A percentile compares a stretch with the other conserved stretches of the same genome.
Conservation (phyloP, 2,329 filamentous ascomycete genomes). For the Pseudogymnoascus sp. region DNA sequence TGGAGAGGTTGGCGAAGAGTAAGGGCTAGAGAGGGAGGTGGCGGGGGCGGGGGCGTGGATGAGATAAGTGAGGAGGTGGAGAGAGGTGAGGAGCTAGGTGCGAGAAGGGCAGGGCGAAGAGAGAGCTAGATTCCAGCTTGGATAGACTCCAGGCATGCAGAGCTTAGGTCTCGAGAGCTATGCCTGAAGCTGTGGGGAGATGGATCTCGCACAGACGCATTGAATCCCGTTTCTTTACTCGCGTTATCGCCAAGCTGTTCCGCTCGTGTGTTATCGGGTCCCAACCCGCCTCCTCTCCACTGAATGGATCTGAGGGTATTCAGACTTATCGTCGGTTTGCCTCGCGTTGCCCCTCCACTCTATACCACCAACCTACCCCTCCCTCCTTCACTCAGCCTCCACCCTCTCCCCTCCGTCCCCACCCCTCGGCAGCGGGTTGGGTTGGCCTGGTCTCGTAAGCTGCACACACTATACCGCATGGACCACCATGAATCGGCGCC, state of each 20-base stretch:
- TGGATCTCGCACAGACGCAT: not conserved
- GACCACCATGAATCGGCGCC: not conserved
- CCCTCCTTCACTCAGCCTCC: not conserved
- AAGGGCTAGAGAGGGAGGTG: not conserved
- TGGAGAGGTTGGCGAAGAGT: slow-evolving; percentile 26
- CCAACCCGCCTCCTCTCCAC: not conserved
- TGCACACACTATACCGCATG: not conserved
- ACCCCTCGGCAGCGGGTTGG: not conserved
- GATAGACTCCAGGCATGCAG: not conserved
- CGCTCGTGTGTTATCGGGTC: not conserved
- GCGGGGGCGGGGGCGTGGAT: not conserved
- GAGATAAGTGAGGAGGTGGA: too few relatives aligned
- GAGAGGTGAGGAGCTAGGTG: not conserved
- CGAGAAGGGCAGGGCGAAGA: not conserved
- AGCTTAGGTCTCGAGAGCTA: not conserved
- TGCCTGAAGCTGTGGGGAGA: not conserved
- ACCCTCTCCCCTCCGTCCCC: not conserved
- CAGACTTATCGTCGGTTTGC: not conserved
- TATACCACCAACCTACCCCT: not conserved
- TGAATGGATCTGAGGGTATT: not conserved
- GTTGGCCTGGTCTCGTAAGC: not conserved
- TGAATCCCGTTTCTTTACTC: too few relatives aligned
- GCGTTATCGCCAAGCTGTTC: not conserved
- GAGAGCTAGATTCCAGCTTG: not conserved
- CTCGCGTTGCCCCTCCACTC: not conserved